phyloP scores from a whole-genome alignment of 352 stramenopile genomes.

The Pythium folliculosum region DNA sequence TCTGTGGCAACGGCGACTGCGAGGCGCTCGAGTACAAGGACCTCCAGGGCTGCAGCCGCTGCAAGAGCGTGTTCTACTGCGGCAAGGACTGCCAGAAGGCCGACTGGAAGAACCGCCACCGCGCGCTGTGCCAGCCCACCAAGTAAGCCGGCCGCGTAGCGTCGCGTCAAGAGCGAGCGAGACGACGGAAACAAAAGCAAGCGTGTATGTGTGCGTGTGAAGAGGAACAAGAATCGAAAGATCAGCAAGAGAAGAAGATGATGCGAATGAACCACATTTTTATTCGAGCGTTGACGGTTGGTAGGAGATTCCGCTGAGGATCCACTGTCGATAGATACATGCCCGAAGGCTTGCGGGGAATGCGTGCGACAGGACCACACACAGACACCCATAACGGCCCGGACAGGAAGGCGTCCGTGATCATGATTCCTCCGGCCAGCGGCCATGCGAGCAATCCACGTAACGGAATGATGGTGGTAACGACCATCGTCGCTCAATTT shows the following conservation, averaged over 20 bases:
- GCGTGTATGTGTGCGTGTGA: too few species aligned
- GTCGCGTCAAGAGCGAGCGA: too few species aligned
- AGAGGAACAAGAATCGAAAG: too few species aligned
- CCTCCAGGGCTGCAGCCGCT: conserved; percentile 55
- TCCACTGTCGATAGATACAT: too few species aligned
- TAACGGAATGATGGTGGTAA: neutral
- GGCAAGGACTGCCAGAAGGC: conserved; percentile 57
- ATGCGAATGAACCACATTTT: too few species aligned
- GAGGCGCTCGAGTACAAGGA: conserved; percentile 53
- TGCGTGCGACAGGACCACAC: too few species aligned
- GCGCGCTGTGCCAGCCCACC: conserved; percentile 41
- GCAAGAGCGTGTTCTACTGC: conserved; percentile 76
- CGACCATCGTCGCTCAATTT: neutral
- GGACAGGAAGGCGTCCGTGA: neutral
- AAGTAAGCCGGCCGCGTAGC: neutral
- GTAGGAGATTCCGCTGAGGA: too few species aligned
- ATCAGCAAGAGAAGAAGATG: too few species aligned
- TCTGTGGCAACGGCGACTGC: conserved; percentile 56
- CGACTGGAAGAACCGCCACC: conserved; percentile 72
- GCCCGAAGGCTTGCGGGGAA: too few species aligned
- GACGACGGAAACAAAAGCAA: too few species aligned
- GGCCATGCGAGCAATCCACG: neutral
- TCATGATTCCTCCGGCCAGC: neutral
- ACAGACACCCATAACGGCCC: too few species aligned
- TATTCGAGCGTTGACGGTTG: too few species aligned